Evolutionary conservation across 768 basidiomycete species (phyloP), one percentile per base, ranked within the genome.

Genomic region (Lentinula lateritia): DNA sequence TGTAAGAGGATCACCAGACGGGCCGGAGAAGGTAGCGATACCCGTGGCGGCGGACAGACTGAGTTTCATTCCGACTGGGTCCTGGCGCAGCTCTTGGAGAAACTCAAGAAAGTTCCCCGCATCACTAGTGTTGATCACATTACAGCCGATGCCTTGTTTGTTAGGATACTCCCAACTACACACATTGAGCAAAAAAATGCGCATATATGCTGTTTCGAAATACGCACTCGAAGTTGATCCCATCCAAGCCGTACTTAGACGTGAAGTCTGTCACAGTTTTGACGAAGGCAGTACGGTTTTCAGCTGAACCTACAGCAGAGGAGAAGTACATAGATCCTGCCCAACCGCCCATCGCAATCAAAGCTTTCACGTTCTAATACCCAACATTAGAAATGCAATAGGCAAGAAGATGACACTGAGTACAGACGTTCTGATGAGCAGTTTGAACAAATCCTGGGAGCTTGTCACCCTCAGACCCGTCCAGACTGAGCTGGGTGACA

Each of bases 31-130:
- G 0, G 80, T 80, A 3, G 61, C 61, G 12, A 72, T 72, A 0
- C 74, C 72, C 16, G 73, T 73, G 3, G 80, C 80, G 36, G 78
- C 79, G 5, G 80, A 73, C 59, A 97, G 78, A 35, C 85, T 86
- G 63, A 93, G 72, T 0, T 78, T 80, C 36, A 77, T 69, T 0
- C 81, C 79, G 0, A 83, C 74, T 6, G 85, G 73, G 59, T 84
- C 74, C 39, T 70, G 66, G 46, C 92, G 85, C 23, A 97, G 83
- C 52, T 83, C 80, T 67, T 88, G 80, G 15, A 98, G 77, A 78
- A 96, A 93, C 6, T 13, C 56, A 28, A 96, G 83, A 72, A 90
- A 90, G 74, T 97, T 94, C 12, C 79, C 76, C 1, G 86, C 84
- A 70, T 98, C 95, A 18, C 71, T 72, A 0, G 75, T 34, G n/a